These are phyloP conservation scores for Helicostylum pulchrum DNA, from an alignment of 192 early-diverging fungal genomes.

Conservation along the genomic window DNA sequence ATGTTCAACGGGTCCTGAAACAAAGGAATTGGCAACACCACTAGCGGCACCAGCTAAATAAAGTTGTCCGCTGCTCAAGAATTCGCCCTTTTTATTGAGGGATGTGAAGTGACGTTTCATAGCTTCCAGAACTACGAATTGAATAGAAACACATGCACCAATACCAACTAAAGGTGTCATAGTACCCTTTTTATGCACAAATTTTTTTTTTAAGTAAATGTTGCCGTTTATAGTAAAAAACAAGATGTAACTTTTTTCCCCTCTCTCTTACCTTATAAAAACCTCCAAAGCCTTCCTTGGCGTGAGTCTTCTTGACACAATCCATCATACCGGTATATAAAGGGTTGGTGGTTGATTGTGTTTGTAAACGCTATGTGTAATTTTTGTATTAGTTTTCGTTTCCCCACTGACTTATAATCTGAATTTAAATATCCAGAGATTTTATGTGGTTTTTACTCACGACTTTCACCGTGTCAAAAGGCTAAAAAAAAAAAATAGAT, in stretches of 20 bases:
- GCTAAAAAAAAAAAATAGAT: constrained; percentile 37
- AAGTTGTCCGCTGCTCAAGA: constrained; percentile 75
- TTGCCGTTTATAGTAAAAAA: constrained; percentile 7
- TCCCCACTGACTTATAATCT: background rate
- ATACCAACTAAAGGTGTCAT: constrained; percentile 91
- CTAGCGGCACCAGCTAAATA: constrained; percentile 82
- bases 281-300: constrained; percentile 75
- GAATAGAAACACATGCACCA: constrained; percentile 96
- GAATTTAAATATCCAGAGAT: background rate
- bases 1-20: constrained; percentile 94
- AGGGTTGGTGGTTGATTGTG: constrained; percentile 67
- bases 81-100: constrained; percentile 44
- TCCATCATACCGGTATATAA: constrained; percentile 83
- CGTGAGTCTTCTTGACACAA: constrained; percentile 79
- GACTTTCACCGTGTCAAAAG: constrained; percentile 82
- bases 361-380: constrained; percentile 76
- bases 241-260: constrained; percentile 2
- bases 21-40: constrained; percentile 85
- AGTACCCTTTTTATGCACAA: constrained; percentile 61
- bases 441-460: constrained; percentile 35
- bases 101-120: constrained; percentile 78
- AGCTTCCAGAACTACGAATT: constrained; percentile 86
- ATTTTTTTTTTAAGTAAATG: constrained; percentile 7
- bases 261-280: constrained; percentile 73
- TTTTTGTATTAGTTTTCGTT: background rate